phyloP scores from a whole-genome alignment of 202 grass and related monocot species.

The Zoysia matrella region DNA sequence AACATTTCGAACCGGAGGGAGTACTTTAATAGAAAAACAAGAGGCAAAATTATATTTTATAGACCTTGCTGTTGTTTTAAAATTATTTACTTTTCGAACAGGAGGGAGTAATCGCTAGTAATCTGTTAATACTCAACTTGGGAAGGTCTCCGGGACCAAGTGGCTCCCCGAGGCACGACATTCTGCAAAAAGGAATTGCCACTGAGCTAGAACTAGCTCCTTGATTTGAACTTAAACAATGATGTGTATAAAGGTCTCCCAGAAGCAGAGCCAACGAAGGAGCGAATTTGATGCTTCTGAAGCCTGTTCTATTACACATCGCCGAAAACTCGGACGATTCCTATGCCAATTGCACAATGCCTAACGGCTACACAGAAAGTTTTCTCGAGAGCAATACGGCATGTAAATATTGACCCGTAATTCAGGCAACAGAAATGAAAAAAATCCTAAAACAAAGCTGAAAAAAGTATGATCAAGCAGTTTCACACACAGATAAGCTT shows the following conservation, averaged over 20 bases:
- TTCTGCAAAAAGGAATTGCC: slow-evolving; percentile 22
- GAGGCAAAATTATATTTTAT: too few relatives aligned
- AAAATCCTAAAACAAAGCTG: too few relatives aligned
- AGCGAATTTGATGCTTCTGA: too few relatives aligned
- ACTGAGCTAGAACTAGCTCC: too few relatives aligned
- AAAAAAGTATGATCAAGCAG: too few relatives aligned
- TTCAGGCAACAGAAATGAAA: background rate
- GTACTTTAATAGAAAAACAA: too few relatives aligned
- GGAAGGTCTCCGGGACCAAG: background rate
- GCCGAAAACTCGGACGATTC: background rate
- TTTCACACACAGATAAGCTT: too few relatives aligned
- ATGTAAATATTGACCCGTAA: background rate
- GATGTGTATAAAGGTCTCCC: background rate
- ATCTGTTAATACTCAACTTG: background rate
- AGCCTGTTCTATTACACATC: background rate
- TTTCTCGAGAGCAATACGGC: background rate
- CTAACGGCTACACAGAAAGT: background rate
- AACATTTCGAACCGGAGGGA: too few relatives aligned
- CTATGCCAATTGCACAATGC: background rate
- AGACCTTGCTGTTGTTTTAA: too few relatives aligned
- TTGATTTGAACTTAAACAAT: background rate
- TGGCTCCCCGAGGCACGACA: slow-evolving; percentile 64
- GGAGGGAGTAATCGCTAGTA: background rate
- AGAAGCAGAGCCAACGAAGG: background rate
- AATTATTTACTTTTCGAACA: too few relatives aligned